A percentile compares a stretch with the other conserved stretches of the same genome.
These are phyloP conservation scores for Plenodomus tracheiphilus DNA, from an alignment of 2,329 filamentous ascomycete genomes.

Conservation along the genomic window DNA sequence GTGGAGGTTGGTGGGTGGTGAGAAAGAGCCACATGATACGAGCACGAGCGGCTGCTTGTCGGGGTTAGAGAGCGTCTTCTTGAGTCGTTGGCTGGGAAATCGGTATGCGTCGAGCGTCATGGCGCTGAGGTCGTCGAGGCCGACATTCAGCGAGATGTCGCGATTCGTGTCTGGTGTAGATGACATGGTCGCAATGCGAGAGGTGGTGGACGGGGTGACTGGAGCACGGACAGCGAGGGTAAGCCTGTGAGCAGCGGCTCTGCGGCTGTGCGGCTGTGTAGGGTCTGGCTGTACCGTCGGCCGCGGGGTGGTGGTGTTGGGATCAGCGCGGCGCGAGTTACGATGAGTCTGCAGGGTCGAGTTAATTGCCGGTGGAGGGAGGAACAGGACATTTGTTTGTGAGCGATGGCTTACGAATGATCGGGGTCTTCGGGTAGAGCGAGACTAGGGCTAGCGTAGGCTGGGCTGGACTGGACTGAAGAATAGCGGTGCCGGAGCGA, in stretches of 20 bases:
- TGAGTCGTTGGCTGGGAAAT: constrained; percentile 65
- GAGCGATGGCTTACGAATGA: constrained; percentile 18
- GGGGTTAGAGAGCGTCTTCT: constrained; percentile 58
- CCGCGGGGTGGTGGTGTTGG: constrained; percentile 3
- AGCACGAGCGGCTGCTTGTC: constrained; percentile 66
- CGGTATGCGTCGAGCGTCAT: constrained; percentile 56
- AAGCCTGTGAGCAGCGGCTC: constrained; percentile 11
- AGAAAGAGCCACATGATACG: constrained; percentile 72
- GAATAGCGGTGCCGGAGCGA: constrained; percentile 9
- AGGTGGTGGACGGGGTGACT: not conserved
- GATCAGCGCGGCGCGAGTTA: constrained; percentile 5
- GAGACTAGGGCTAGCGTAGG: constrained; percentile 7
- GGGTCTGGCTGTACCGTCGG: constrained; percentile 6
- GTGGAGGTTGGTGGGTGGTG: constrained; percentile 75
- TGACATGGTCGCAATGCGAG: constrained; percentile 24
- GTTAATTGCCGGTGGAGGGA: constrained; percentile 20
- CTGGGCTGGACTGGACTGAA: constrained; percentile 21
- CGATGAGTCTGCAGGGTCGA: constrained; percentile 8
- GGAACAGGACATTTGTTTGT: constrained; percentile 14
- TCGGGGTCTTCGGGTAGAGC: constrained; percentile 15
- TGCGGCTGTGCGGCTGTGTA: constrained; percentile 9
- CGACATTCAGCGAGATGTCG: constrained; percentile 26
- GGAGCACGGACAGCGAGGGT: constrained; percentile 9
- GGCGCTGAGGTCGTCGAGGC: constrained; percentile 28
- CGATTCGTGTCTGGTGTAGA: constrained; percentile 15